Evolutionary conservation across 495 filamentous ascomycete species (phyloP), one percentile per base, ranked within the genome.

Genomic region (Glutinoglossum americanum): DNA sequence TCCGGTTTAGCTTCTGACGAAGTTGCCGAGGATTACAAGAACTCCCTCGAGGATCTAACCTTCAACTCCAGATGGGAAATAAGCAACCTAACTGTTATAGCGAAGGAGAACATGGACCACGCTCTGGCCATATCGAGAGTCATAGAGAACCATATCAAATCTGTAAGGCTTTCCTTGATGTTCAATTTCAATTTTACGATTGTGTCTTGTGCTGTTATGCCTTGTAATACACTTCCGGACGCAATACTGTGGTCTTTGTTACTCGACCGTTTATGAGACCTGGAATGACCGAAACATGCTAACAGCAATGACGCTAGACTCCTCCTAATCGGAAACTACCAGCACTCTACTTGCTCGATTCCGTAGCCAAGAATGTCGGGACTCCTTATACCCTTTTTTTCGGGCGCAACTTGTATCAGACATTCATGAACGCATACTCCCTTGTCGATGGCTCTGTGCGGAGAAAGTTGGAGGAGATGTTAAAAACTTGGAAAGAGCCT

Each of bases 401-500:
- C 60, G 86, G 92, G 39, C 81, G 85, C 21, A 89, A 90, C 67
- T 78, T 98, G 59, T 97, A 87, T 67, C 77, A 80, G 61, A 95
- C 86, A 19, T 98, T 95, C 67, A 96, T 98, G 89, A 83, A 87
- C 62, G 87, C 93, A 56, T 98, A 96, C 67, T 82, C 81, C 5
- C 74, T 92, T 62, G 88, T 96, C 59, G 88, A 95, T 63, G 73
- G 73, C 54, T 72, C 73, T 44, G 86, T 85, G n/a, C 77, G 92
- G 62, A 77, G 81, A 57, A 90, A 92, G 70, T 80, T 98, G 73
- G 90, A 97, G 60, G 89, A 93, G 69, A 89, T 98, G 85, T 76
- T 97, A 54, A 89, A 87, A 71, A 98, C 92, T 0, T 98, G 92
- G 92, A 98, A 95, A 68, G 85, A 94, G 66, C 87, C 93, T 19